Evolutionary conservation across 148 eudicot species (phyloP).

Genomic region (Nepenthes mirabilis): DNA sequence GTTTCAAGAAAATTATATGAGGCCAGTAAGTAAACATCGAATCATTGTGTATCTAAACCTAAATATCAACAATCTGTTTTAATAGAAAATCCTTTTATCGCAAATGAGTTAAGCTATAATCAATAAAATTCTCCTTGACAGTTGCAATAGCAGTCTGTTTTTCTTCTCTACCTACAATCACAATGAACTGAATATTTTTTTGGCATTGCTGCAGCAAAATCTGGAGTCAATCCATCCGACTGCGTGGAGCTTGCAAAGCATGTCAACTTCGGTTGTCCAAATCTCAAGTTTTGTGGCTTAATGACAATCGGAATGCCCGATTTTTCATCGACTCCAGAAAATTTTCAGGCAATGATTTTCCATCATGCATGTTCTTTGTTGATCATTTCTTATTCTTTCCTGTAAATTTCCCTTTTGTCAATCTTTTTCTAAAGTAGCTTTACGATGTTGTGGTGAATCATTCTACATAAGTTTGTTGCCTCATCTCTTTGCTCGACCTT

Average conservation of each 20-base stretch:
- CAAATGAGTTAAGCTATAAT: too few relatives aligned
- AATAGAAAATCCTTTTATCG: too few relatives aligned
- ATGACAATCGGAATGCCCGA: conserved; percentile 99
- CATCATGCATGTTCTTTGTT: too few relatives aligned
- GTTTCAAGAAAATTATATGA: too few relatives aligned
- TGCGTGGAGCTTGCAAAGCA: conserved; percentile 83
- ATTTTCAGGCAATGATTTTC: conserved; percentile 48
- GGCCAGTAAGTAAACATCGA: too few relatives aligned
- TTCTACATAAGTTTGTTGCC: background rate
- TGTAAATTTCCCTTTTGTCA: background rate
- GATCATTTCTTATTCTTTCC: too few relatives aligned
- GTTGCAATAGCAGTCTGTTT: too few relatives aligned
- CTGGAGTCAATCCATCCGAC: conserved; percentile 69
- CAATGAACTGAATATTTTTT: background rate
- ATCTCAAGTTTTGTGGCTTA: conserved; percentile 71
- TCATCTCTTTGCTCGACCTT: too few relatives aligned
- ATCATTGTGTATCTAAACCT: too few relatives aligned
- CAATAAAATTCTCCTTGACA: too few relatives aligned
- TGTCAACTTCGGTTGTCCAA: conserved; percentile 57
- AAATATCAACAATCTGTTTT: too few relatives aligned
- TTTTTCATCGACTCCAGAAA: conserved; percentile 85
- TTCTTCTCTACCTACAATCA: background rate
- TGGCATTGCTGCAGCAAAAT: conserved; percentile 57
- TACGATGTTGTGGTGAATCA: background rate
- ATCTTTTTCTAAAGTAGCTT: background rate